Base-by-base conservation (phyloP, 2,329 filamentous ascomycete species). In the Phaeoacremonium minimum region DNA sequence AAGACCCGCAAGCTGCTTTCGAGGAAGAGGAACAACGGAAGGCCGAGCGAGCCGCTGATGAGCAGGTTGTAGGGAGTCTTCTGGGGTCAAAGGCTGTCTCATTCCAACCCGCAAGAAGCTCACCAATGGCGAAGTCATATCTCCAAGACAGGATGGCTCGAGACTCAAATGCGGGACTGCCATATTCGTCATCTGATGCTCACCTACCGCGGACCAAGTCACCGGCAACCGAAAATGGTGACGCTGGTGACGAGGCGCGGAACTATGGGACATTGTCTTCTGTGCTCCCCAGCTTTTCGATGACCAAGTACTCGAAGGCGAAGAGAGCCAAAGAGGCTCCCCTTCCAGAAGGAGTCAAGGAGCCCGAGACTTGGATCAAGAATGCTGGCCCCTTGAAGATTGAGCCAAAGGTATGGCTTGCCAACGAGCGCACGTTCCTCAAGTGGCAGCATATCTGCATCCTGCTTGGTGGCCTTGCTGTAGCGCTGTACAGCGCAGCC, bases 361-460 rank as follows among this genome's bases (percentile, higher is more conserved):
- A 94, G 55, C 93, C 93, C 2, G 79, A 76, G 7, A 74, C 80
- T 46, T 94, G 91, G 82, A 87, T 98, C 71, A 98, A 98, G 69
- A 94, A 98, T 62, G 77, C 85, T 20, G 91, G 93, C 4, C 86
- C 89, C 22, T 76, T 97, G 46, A 85, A 89, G 56, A 88, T 98
- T 39, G 93, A 98, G 66, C 89, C 88, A 43, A 98, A 98, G 64
- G 91, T 98, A 18, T 98, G 93, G 91, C 82, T 98, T 39, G 93
- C 93, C 37, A 98, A 98, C 62, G 91, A 98, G 66, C 84, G 93
- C 43, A 98, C 93, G 0, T 98, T 96, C 58, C 83, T 98, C 61
- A 97, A 96, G 63, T 98, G 93, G 93, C 87, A 97, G 68, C 90
- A 97, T 60, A 89, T 98, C 52, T 84, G 81, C 43, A 80, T 98